These are phyloP conservation scores for Acacia melanoxylon DNA, from an alignment of 306 rosid genomes.

Conservation along the genomic window DNA sequence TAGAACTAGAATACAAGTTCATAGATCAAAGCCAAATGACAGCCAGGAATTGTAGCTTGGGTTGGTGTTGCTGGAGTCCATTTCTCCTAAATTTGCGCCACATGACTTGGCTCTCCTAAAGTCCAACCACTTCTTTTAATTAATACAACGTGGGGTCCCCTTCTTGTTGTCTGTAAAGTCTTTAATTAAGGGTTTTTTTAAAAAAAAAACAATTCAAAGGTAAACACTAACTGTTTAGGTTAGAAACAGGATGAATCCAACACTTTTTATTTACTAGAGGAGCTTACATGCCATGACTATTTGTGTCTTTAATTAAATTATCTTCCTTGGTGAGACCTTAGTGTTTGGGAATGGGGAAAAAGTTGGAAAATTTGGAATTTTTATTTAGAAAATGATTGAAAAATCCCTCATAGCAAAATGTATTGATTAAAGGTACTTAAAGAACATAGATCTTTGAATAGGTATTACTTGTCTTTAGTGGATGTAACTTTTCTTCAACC, in stretches of 20 bases:
- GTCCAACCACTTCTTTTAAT: conserved; percentile 13
- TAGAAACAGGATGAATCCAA: too few relatives aligned
- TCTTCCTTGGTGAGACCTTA: background rate
- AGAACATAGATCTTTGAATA: too few relatives aligned
- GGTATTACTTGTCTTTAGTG: too few relatives aligned
- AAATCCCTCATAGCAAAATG: too few relatives aligned
- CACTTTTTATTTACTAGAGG: too few relatives aligned
- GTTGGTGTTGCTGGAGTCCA: conserved; percentile 29
- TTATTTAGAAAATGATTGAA: background rate
- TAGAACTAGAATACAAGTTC: background rate
- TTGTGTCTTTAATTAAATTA: background rate
- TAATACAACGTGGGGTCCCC: conserved; percentile 10
- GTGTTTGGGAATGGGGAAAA: background rate
- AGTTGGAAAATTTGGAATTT: background rate
- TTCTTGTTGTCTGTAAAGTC: background rate
- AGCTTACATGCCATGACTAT: too few relatives aligned
- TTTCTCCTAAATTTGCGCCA: conserved; percentile 58
- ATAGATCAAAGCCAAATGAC: conserved; percentile 30
- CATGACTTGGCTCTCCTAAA: conserved; percentile 35
- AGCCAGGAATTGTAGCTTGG: conserved; percentile 34
- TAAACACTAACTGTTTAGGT: too few relatives aligned
- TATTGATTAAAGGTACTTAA: too few relatives aligned
- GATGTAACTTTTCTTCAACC: too few relatives aligned
- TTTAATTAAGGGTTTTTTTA: background rate
- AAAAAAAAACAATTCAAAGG: too few relatives aligned